phyloP scores from a whole-genome alignment of 2,329 filamentous ascomycete genomes.

The Claviceps sp. region DNA sequence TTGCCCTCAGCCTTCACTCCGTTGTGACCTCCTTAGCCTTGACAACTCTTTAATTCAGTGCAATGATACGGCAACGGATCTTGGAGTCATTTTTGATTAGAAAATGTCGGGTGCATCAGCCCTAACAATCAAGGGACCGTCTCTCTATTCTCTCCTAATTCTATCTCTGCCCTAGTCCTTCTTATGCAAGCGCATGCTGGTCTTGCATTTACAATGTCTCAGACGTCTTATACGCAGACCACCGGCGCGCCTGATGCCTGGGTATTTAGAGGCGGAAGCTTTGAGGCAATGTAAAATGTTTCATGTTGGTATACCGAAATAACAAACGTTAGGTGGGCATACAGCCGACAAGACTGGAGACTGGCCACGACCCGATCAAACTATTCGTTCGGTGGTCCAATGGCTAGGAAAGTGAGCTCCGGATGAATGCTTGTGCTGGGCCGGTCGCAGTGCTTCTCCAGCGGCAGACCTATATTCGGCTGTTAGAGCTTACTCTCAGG shows the following conservation, averaged over 20 bases:
- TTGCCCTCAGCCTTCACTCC: too few relatives aligned
- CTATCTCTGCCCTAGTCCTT: too few relatives aligned
- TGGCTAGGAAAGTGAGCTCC: background rate
- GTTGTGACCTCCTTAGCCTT: too few relatives aligned
- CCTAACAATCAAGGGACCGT: background rate
- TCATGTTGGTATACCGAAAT: background rate
- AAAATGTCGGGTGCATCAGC: background rate
- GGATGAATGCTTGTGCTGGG: background rate
- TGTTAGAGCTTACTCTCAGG: background rate
- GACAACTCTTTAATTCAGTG: background rate
- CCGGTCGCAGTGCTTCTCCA: background rate
- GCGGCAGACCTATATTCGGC: background rate
- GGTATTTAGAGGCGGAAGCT: background rate
- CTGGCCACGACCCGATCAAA: background rate
- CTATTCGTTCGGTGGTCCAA: background rate
- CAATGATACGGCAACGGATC: too few relatives aligned
- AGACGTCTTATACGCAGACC: too few relatives aligned
- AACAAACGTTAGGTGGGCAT: background rate
- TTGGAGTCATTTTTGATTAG: background rate
- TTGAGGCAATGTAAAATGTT: background rate
- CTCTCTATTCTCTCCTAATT: too few relatives aligned
- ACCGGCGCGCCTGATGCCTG: background rate
- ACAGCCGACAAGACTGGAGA: background rate
- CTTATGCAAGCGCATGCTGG: background rate
- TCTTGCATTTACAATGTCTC: too few relatives aligned